Evolutionary conservation across 805 yeast species (phyloP).

Genomic region (Spathaspora hagerdaliae): DNA sequence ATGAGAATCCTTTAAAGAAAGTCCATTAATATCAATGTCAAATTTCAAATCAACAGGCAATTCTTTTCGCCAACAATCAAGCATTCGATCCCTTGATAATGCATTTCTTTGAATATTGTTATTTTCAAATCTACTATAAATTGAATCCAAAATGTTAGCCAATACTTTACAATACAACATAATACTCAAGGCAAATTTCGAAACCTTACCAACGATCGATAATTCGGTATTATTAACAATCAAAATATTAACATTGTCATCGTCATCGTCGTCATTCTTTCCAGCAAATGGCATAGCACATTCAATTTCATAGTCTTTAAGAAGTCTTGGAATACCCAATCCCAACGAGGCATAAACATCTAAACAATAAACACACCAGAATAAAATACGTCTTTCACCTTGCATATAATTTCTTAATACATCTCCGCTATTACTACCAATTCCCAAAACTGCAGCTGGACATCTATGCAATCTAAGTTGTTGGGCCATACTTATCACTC

Average conservation of each 20-base stretch:
- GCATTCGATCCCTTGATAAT: slow-evolving; percentile 50
- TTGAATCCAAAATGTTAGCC: slow-evolving; percentile 68
- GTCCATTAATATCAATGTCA: slow-evolving; percentile 59
- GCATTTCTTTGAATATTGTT: slow-evolving; percentile 24
- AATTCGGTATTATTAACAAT: slow-evolving; percentile 56
- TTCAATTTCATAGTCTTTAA: slow-evolving; percentile 79
- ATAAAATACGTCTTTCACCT: slow-evolving; percentile 75
- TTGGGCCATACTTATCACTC: slow-evolving; percentile 77
- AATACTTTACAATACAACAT: slow-evolving; percentile 70
- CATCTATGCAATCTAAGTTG: slow-evolving; percentile 82
- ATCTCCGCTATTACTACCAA: slow-evolving; percentile 32
- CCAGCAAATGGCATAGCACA: slow-evolving; percentile 75
- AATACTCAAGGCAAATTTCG: slow-evolving; percentile 56
- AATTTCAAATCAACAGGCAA: slow-evolving; percentile 60
- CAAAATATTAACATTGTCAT: slow-evolving; percentile 50
- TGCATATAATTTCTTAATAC: slow-evolving; percentile 53
- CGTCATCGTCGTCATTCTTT: slow-evolving; percentile 33
- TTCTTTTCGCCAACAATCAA: slow-evolving; percentile 77
- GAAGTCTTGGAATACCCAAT: slow-evolving; percentile 76
- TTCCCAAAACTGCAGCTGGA: slow-evolving; percentile 79
- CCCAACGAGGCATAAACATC: slow-evolving; percentile 73
- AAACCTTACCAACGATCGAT: slow-evolving; percentile 67
- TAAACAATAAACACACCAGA: slow-evolving; percentile 79
- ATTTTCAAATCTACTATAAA: slow-evolving; percentile 55
- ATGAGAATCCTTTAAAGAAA: slow-evolving; percentile 25